Evolutionary conservation across 345 rosid species (phyloP).

Genomic region (Streptanthus diversifolius): DNA sequence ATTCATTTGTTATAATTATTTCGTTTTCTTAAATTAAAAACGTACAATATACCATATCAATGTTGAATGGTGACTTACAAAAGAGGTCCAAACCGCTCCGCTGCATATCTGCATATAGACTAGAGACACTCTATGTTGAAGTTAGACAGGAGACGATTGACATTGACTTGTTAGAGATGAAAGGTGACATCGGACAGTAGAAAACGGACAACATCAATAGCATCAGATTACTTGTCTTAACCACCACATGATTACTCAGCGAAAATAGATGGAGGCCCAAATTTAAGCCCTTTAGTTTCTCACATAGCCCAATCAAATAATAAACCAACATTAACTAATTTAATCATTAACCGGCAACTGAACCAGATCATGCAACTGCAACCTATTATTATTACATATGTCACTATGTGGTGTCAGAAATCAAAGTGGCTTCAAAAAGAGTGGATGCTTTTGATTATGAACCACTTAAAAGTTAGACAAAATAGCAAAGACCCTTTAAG

Average conservation of each 20-base stretch:
- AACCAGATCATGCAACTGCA: neutral
- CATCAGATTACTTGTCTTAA: neutral
- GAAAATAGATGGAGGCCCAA: neutral
- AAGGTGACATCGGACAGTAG: neutral
- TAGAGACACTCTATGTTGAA: neutral
- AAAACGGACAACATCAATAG: neutral
- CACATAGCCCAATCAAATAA: neutral
- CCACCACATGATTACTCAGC: neutral
- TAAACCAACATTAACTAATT: neutral
- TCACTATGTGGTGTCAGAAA: slow-evolving; percentile 5
- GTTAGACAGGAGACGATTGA: neutral
- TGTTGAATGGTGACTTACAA: neutral
- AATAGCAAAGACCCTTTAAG: neutral
- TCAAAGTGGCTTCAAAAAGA: neutral
- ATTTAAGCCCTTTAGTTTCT: neutral
- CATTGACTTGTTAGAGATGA: neutral
- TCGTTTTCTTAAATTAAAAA: neutral
- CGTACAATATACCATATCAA: neutral
- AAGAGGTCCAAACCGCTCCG: neutral
- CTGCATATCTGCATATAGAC: neutral
- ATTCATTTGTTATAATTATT: neutral
- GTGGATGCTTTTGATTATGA: neutral
- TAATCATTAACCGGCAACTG: neutral
- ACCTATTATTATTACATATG: neutral
- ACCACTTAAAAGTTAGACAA: neutral